phyloP scores from a whole-genome alignment of 352 stramenopile species.

The Thalassiosira hispida region DNA sequence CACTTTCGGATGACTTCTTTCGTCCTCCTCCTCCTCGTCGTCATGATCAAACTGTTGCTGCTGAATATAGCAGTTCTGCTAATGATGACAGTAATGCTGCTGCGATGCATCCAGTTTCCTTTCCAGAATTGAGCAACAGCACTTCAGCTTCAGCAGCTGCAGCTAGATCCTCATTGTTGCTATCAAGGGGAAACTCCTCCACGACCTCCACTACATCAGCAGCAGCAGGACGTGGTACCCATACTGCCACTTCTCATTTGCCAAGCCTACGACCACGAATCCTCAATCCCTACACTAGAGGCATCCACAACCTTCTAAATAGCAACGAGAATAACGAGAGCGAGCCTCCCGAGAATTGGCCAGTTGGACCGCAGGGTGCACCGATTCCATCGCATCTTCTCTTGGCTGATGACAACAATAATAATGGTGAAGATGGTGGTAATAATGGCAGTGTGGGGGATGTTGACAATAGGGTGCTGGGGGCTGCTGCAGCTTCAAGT shows the following conservation, averaged over 20 bases:
- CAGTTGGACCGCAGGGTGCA: conserved; percentile 44
- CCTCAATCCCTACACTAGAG: background rate
- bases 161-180: no score
- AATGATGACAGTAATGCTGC: background rate
- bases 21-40: background rate
- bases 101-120: background rate
- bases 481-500: background rate
- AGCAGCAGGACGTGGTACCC: background rate
- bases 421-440: background rate
- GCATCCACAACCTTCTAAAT: background rate
- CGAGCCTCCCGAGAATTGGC: conserved; percentile 17
- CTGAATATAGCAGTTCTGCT: background rate
- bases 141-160: background rate
- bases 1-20: conserved; percentile 33
- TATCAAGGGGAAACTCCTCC: no score
- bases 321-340: background rate
- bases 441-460: background rate
- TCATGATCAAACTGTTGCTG: background rate
- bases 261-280: background rate
- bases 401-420: background rate
- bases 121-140: background rate
- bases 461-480: background rate
- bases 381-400: conserved; percentile 24
- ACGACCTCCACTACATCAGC: background rate
- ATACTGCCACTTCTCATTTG: background rate